Percentiles rank a stretch among this genome's conserved stretches.
Evolutionary conservation across 352 stramenopile species (phyloP).

Genomic region (Globisporangium camurandrum): DNA sequence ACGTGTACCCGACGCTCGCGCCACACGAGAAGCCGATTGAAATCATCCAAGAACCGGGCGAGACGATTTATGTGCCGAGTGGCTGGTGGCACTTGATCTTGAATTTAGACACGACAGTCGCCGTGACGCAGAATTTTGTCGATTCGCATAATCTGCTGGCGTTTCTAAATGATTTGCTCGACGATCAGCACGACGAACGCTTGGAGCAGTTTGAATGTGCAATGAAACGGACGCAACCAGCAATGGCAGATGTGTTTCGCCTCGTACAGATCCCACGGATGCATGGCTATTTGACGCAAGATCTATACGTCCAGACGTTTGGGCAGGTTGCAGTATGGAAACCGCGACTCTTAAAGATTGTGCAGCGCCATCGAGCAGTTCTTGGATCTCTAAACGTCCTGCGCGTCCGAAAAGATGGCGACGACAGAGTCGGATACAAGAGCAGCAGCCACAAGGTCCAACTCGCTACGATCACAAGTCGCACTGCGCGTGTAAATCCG

Average conservation of each 20-base stretch:
- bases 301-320: slow-evolving; percentile 58
- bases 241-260: slow-evolving; percentile 62
- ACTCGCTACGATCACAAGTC: slow-evolving; percentile 37
- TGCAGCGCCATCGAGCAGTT: slow-evolving; percentile 37
- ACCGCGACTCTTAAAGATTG: slow-evolving; percentile 37
- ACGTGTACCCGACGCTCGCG: slow-evolving; percentile 75
- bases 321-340: slow-evolving; percentile 53
- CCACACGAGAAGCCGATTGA: slow-evolving; percentile 70
- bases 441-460: slow-evolving; percentile 13
- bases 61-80: slow-evolving; percentile 96
- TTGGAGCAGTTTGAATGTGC: slow-evolving; percentile 46
- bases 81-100: slow-evolving; percentile 97
- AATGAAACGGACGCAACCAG: slow-evolving; percentile 31
- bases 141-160: slow-evolving; percentile 73
- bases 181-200: slow-evolving; percentile 52
- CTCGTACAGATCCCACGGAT: slow-evolving; percentile 45
- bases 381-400: slow-evolving; percentile 12
- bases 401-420: neutral
- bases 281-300: slow-evolving; percentile 54
- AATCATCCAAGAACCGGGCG: slow-evolving; percentile 88
- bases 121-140: slow-evolving; percentile 95
- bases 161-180: slow-evolving; percentile 67
- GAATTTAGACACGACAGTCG: slow-evolving; percentile 92
- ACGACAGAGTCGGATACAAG: too few relatives aligned
- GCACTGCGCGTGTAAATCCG: slow-evolving; percentile 75